phyloP scores from a whole-genome alignment of 441 rosid genomes.

The Isatis lusitanica region DNA sequence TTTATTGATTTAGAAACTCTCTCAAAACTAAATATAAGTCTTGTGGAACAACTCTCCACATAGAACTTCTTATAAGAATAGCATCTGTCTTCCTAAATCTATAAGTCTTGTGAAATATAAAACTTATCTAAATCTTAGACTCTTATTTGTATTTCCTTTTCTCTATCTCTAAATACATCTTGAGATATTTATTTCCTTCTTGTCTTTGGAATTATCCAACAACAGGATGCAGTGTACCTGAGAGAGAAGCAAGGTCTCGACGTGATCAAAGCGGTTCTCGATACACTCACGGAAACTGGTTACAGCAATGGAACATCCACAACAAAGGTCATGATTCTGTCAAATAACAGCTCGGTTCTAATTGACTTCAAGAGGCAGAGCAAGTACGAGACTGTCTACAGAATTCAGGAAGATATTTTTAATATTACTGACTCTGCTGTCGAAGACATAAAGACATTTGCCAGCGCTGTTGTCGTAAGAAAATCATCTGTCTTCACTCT shows the following conservation, averaged over 20 bases:
- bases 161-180: too few species aligned
- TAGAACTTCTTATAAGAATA: too few species aligned
- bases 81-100: too few species aligned
- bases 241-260: conserved; percentile 6
- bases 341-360: conserved; percentile 49
- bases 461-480: conserved; percentile 47
- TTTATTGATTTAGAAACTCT: too few species aligned
- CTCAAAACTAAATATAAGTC: too few species aligned
- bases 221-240: conserved; percentile 37
- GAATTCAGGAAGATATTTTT: conserved; percentile 27
- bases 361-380: conserved; percentile 42
- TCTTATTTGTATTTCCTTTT: too few species aligned
- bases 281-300: conserved; percentile 48
- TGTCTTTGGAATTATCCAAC: too few species aligned
- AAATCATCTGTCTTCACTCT: background rate
- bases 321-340: conserved; percentile 30
- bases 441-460: conserved; percentile 49
- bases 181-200: too few species aligned
- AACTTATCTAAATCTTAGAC: too few species aligned
- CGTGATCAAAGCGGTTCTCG: conserved; percentile 42
- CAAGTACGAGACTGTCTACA: conserved; percentile 29
- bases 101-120: too few species aligned
- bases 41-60: too few species aligned
- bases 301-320: conserved; percentile 39
- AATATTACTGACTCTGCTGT: conserved; percentile 42